phyloP scores from a whole-genome alignment of 2,329 filamentous ascomycete genomes.

The Onygenales sp. region DNA sequence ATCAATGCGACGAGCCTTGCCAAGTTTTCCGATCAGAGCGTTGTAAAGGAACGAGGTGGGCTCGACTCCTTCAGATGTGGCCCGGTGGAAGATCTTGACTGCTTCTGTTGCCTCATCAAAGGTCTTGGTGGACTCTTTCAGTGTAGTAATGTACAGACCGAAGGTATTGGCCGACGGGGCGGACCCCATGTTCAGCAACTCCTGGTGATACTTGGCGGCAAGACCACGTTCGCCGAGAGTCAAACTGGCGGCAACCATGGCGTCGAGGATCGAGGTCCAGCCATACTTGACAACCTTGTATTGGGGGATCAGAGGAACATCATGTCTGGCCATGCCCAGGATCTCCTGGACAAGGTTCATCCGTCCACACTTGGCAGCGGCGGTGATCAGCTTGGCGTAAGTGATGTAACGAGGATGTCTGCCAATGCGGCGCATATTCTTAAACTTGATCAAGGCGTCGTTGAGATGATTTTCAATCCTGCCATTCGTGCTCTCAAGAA shows the following conservation, averaged over 20 bases:
- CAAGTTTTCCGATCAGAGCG: constrained; percentile 92
- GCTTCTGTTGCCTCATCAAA: constrained; percentile 97
- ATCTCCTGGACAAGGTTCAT: constrained; percentile 78
- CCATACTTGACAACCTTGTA: constrained; percentile 85
- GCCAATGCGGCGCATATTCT: constrained; percentile 85
- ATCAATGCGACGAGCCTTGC: constrained; percentile 94
- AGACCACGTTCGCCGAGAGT: constrained; percentile 69
- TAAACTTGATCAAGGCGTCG: constrained; percentile 73
- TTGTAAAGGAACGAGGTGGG: constrained; percentile 98
- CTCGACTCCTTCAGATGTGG: constrained; percentile 87
- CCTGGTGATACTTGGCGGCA: constrained; percentile 81
- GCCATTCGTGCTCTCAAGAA: constrained; percentile 71
- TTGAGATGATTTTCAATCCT: constrained; percentile 64
- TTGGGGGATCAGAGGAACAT: constrained; percentile 75
- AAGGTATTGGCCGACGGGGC: constrained; percentile 96
- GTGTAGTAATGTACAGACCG: constrained; percentile 95
- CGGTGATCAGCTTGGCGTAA: constrained; percentile 88
- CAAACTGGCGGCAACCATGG: constrained; percentile 90
- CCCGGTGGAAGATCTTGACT: constrained; percentile 92
- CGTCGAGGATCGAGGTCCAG: constrained; percentile 92
- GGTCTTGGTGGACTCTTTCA: constrained; percentile 94
- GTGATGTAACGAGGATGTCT: constrained; percentile 92
- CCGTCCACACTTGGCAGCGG: constrained; percentile 76
- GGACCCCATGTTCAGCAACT: constrained; percentile 80
- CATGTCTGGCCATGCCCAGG: constrained; percentile 75